A percentile compares a stretch with the other conserved stretches of the same genome.
phyloP scores from a whole-genome alignment of 1,139 yeast genomes.

The Nakaseomyces delphensis region DNA sequence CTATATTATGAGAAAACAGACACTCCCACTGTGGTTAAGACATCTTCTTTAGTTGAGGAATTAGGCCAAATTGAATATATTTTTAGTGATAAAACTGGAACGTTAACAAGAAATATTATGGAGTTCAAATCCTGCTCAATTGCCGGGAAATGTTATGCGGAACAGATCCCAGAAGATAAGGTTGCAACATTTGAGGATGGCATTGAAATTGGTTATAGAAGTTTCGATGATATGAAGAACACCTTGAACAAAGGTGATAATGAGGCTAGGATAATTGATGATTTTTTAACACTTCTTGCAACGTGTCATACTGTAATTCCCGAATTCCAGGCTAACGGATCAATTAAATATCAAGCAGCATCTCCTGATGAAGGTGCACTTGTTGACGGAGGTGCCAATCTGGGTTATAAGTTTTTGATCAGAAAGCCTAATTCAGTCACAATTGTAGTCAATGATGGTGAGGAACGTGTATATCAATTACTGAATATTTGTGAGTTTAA shows the following conservation, averaged over 20 bases:
- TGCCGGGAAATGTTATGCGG: conserved; percentile 85
- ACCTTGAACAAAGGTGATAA: conserved; percentile 41
- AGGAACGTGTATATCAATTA: conserved; percentile 58
- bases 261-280: conserved; percentile 62
- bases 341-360: conserved; percentile 91
- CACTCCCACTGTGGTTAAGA: conserved; percentile 90
- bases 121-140: conserved; percentile 91
- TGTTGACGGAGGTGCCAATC: conserved; percentile 88
- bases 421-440: conserved; percentile 82
- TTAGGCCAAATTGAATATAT: conserved; percentile 93
- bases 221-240: conserved; percentile 53
- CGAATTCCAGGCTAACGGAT: conserved; percentile 52
- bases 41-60: conserved; percentile 92
- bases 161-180: conserved; percentile 85
- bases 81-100: conserved; percentile 94
- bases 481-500: conserved; percentile 92
- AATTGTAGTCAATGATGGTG: conserved; percentile 42
- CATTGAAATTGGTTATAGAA: conserved; percentile 70
- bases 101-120: conserved; percentile 91
- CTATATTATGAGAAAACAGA: conserved; percentile 82
- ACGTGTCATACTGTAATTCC: conserved; percentile 98
- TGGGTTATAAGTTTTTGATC: conserved; percentile 76
- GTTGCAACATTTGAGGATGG: conserved; percentile 67
- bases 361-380: conserved; percentile 99
- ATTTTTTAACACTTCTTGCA: conserved; percentile 74